phyloP scores from a whole-genome alignment of 2,329 filamentous ascomycete genomes.

The Beauveria sp. region DNA sequence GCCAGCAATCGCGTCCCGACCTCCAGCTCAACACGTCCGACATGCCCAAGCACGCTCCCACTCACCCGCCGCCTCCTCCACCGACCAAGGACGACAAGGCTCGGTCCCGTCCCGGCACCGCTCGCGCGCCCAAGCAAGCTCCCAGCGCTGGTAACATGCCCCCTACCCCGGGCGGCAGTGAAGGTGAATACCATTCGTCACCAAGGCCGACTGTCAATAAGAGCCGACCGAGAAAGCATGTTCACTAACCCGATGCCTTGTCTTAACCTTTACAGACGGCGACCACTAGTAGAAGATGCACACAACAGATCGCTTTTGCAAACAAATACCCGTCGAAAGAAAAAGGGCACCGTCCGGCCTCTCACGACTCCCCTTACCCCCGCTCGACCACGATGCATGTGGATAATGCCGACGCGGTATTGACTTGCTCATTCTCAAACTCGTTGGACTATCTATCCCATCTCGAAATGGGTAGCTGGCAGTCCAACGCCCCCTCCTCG shows the following conservation, averaged over 20 bases:
- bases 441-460: constrained; percentile 4
- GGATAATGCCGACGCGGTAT: not conserved
- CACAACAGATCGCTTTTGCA: not conserved
- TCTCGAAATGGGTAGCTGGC: not conserved
- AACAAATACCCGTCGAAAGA: not conserved
- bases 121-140: constrained; percentile 41
- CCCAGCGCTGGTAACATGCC: constrained; percentile 50
- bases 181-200: constrained; percentile 49
- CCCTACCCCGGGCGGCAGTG: constrained; percentile 52
- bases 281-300: constrained; percentile 12
- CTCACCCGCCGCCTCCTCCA: constrained; percentile 18
- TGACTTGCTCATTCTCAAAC: not conserved
- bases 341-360: not conserved
- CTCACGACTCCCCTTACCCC: not conserved
- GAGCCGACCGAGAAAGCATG: not conserved
- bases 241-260: not conserved
- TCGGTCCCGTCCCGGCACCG: constrained; percentile 48
- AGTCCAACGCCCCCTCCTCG: not conserved
- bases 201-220: not conserved
- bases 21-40: constrained; percentile 14
- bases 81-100: constrained; percentile 26
- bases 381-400: not conserved
- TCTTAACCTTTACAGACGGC: constrained; percentile 12
- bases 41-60: constrained; percentile 19
- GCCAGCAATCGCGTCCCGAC: constrained; percentile 16